Evolutionary conservation across 169 alveolate species (phyloP).

Genomic region (Plasmodium billcollinsi): DNA sequence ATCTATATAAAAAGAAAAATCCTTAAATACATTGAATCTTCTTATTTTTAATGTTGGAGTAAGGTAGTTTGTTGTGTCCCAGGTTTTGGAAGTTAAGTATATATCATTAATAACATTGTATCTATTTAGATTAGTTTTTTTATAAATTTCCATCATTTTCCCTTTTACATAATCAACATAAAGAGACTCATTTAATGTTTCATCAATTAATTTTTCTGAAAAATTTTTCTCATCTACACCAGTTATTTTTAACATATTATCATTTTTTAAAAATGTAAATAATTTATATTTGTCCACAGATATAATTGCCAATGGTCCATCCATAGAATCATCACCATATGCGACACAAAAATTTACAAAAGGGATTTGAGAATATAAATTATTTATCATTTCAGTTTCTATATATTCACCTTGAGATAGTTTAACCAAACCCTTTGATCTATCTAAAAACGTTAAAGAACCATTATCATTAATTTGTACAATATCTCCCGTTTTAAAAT

Average conservation of each 20-base stretch:
- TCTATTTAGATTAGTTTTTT: conserved; percentile 29
- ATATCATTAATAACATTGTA: conserved; percentile 25
- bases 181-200: background rate
- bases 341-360: conserved; percentile 47
- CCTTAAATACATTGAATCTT: conserved; percentile 35
- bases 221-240: background rate
- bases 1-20: conserved; percentile 16
- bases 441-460: conserved; percentile 93
- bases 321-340: conserved; percentile 69
- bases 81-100: conserved; percentile 16
- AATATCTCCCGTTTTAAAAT: conserved; percentile 95
- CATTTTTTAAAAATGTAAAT: background rate
- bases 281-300: conserved; percentile 24
- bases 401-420: conserved; percentile 97
- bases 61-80: conserved; percentile 50
- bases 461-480: conserved; percentile 91
- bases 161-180: conserved; percentile 33
- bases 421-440: conserved; percentile 95
- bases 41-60: conserved; percentile 52
- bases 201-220: conserved; percentile 11
- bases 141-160: conserved; percentile 34
- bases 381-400: conserved; percentile 58
- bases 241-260: conserved; percentile 1
- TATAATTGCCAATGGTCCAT: conserved; percentile 54
- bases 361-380: conserved; percentile 19